phyloP scores from a whole-genome alignment of 208 protist genomes.

The Acanthamoeba lenticulata region DNA sequence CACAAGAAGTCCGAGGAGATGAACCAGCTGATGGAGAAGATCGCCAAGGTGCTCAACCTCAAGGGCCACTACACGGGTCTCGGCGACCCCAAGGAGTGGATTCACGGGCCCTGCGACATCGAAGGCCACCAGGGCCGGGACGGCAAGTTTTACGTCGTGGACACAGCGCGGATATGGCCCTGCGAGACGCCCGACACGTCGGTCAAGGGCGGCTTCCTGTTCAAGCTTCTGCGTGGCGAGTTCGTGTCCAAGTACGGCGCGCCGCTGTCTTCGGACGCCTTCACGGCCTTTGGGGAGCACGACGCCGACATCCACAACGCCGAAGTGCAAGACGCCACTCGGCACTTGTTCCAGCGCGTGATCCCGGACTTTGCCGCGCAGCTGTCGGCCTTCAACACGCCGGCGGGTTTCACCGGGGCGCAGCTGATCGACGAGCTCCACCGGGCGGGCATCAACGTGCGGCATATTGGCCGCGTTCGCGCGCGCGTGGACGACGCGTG shows the following conservation, averaged over 20 bases:
- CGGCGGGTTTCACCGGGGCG: not conserved
- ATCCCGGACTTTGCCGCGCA: conserved; percentile 53
- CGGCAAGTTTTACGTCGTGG: conserved; percentile 63
- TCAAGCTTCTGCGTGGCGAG: conserved; percentile 62
- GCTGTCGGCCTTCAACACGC: conserved; percentile 9
- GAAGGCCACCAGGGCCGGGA: conserved; percentile 56
- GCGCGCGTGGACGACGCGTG: not conserved
- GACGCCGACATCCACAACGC: conserved; percentile 63
- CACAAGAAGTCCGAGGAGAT: conserved; percentile 70
- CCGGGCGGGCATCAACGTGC: conserved; percentile 64
- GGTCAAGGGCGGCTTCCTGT: conserved; percentile 65
- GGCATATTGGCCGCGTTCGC: conserved; percentile 60
- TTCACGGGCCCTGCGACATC: conserved; percentile 71
- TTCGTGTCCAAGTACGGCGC: conserved; percentile 48
- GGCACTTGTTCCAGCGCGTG: conserved; percentile 14
- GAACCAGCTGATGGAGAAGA: conserved; percentile 75
- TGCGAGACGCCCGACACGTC: conserved; percentile 36
- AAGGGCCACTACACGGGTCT: conserved; percentile 70
- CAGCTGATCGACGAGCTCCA: conserved; percentile 59
- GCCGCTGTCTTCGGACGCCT: conserved; percentile 49
- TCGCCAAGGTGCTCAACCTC: conserved; percentile 76
- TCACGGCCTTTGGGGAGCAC: conserved; percentile 64
- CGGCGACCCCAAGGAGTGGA: not conserved
- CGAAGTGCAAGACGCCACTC: conserved; percentile 36
- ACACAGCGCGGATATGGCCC: conserved; percentile 56